Base-by-base conservation (phyloP, 192 early-diverging fungal species). In the Thoreauomyces humboldtii region DNA sequence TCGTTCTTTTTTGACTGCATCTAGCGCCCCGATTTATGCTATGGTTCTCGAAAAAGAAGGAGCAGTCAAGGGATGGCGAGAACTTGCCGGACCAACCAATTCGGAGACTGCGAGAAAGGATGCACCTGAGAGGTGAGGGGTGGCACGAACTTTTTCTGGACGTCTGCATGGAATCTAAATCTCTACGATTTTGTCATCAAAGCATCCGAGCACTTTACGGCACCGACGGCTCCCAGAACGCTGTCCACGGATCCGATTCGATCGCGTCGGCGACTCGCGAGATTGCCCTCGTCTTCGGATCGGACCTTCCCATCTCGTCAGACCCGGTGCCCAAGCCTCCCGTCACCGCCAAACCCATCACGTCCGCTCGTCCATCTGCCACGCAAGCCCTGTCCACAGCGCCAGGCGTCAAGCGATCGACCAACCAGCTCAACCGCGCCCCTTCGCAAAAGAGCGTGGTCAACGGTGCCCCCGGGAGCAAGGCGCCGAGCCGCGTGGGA, bases 231-330 rank as follows among this genome's bases (percentile, higher is more conserved):
- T 73, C 76, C 2, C 58, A 79, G 50, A 83, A 85, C 52, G 81
- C 81, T 7, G 77, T 86, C 0, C 84, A 86, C 59, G 84, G 84
- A 0, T 86, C 84, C 11, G 84, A 86, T 64, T 79, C 81, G 12
- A 63, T 69, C 11, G 24, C 56, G 29, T 81, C 76, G 7, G 84
- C 84, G 0, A 71, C 60, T 32, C 69, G 84, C 6, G 84, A 86
- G 56, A 85, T 85, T 28, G 36, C 52, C 0, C 44, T 85, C 28
- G 67, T 85, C 3, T 85, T 85, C 73, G 77, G 74, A 19, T 12
- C 9, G 9, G 38, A 41, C 9, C 25, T 52, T 27, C 19, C 19
- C 50, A 29, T 52, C 24, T 14, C 27, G 9, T 31, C 52, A 35
- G 25, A 7, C 55, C 12, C 17, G 11, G 21, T 37, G 4, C 55